phyloP scores from a whole-genome alignment of 768 basidiomycete species.

The Gymnopilus dilepis region DNA sequence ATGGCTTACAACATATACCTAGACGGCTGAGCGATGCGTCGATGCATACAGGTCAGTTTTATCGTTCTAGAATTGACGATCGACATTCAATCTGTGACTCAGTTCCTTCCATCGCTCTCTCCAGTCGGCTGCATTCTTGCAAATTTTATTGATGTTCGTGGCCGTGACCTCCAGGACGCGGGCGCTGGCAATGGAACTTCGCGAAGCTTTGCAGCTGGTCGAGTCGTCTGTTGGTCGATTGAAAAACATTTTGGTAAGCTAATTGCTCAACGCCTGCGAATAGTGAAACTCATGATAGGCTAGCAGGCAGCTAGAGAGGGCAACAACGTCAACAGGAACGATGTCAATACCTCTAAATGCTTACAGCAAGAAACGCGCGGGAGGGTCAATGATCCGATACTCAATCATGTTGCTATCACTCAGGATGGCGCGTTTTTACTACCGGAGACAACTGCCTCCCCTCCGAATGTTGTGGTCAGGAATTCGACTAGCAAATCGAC shows the following conservation, averaged over 20 bases:
- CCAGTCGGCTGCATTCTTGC: slow-evolving; percentile 77
- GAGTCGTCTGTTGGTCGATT: slow-evolving; percentile 14
- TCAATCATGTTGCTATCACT: not conserved
- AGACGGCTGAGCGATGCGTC: slow-evolving; percentile 33
- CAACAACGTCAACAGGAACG: not conserved
- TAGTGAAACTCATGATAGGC: not conserved
- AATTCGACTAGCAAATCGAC: no score
- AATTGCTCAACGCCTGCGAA: no score
- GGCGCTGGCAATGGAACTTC: slow-evolving; percentile 48
- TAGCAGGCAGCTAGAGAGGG: not conserved
- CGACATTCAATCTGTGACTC: not conserved
- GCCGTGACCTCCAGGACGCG: slow-evolving; percentile 67
- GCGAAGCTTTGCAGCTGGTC: slow-evolving; percentile 37
- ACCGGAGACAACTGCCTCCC: no score
- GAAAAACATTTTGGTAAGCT: slow-evolving; percentile 9
- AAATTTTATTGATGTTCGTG: slow-evolving; percentile 63
- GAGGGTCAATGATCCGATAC: no score
- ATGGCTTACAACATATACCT: slow-evolving; percentile 1
- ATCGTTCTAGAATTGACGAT: not conserved
- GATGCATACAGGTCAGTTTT: slow-evolving; percentile 58
- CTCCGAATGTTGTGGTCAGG: no score
- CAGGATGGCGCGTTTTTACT: no score
- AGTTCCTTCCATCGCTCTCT: slow-evolving; percentile 69
- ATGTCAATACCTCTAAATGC: no score
- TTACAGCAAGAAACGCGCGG: not conserved